Base-by-base conservation (phyloP, 257 asterid species). In the Nicotiana sylvestris region DNA sequence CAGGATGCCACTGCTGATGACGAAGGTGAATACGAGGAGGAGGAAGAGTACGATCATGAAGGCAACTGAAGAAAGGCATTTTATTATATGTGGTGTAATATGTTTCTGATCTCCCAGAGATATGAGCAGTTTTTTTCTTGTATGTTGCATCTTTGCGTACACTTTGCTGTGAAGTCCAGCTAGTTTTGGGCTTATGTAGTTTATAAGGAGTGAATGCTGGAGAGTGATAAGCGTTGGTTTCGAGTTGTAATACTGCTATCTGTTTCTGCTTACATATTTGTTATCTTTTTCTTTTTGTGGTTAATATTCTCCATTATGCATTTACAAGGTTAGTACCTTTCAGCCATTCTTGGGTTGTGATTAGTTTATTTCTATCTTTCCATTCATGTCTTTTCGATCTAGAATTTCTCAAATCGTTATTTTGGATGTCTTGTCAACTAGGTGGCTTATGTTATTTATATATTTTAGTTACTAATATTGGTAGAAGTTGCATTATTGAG, bases 1-100 rank as follows among this genome's bases (percentile, higher is more conserved):
- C 97, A 94, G 85, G 98, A 94, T 82, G 98, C 98, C n/a, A 92
- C 96, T 53, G 97, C 95, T 2, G 98, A 94, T 49, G 98, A 94
- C 32, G 98, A 94, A 65, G 96, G 87, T 43, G 96, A 90, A 80
- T 91, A 90, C 0, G 93, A 90, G 77, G 97, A 92, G 0, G 95
- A 93, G 18, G 92, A 89, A n/a, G 96, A 91, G 6, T 94, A 91
- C 5, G 96, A 25, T 12, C 18, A 10, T 32, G 83, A 80, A 43
- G 83, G 66, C 13, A 29, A 43, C 37, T 27, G 74, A 80, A 53
- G 83, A 64, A 80, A 79, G 13, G 2, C 33, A 60, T 11, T 27
- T 78, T 35, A 62, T 80, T 33, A 16, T 46, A 65, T 16, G 32
- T 49, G 37, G 18, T 80, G 46, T 37, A 62, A 29, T 53, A 43